These are phyloP conservation scores for Trichothecium sympodiale DNA, from an alignment of 2,329 filamentous ascomycete genomes.

Conservation along the genomic window DNA sequence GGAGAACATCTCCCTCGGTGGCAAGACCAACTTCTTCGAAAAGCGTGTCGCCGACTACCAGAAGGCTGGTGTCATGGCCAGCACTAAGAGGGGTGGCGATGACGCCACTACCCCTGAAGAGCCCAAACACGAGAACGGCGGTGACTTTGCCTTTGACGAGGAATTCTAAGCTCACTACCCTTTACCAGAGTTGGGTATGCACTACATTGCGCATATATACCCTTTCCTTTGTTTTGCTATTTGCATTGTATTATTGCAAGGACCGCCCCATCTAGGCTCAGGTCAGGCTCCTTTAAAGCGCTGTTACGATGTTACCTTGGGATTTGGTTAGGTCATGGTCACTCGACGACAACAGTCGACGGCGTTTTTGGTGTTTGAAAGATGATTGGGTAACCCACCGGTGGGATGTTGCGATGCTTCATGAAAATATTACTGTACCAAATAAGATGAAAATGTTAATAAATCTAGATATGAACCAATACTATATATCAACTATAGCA, in stretches of 20 bases:
- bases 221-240: too few species aligned
- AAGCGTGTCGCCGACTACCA: slow-evolving; percentile 99
- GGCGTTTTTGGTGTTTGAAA: slow-evolving; percentile 9
- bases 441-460: too few species aligned
- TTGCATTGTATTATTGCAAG: background rate
- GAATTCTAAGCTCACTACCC: slow-evolving; percentile 63
- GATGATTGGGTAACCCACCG: background rate
- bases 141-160: slow-evolving; percentile 89
- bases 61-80: slow-evolving; percentile 97
- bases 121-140: slow-evolving; percentile 47
- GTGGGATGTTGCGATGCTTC: slow-evolving; percentile 8
- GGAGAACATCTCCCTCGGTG: slow-evolving; percentile 98
- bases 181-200: background rate
- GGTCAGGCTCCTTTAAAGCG: background rate
- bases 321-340: slow-evolving; percentile 2
- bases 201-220: too few species aligned
- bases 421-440: slow-evolving; percentile 1
- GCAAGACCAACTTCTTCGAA: slow-evolving; percentile 99
- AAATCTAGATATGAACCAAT: too few species aligned
- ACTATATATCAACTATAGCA: too few species aligned
- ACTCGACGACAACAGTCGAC: slow-evolving; percentile 6
- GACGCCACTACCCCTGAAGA: slow-evolving; percentile 35
- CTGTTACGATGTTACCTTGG: slow-evolving; percentile 1
- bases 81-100: slow-evolving; percentile 56
- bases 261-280: background rate